Evolutionary conservation across 2,329 filamentous ascomycete genomes (phyloP), one percentile per base, ranked within the genome.

Genomic region (Ophiocordyceps robertsii): DNA sequence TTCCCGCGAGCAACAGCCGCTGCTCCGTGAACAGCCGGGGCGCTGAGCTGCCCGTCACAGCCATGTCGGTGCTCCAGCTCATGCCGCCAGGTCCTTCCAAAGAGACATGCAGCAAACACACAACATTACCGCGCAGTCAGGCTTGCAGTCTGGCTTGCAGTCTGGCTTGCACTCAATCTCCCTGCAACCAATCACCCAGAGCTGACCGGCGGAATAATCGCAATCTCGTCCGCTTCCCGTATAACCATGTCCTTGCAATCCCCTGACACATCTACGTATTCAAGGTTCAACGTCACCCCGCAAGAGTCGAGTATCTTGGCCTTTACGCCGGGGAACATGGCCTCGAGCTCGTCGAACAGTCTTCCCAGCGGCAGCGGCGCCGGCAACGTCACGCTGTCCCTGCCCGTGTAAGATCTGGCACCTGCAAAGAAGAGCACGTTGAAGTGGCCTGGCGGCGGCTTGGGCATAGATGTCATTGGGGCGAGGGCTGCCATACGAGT

Each of bases 181-280:
- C 24, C 24, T 29, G 14, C 30, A 21, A 11, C 19, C 13, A 24
- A 31, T 71, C 61, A 92, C 5, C 86, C 86, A 32, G 86, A 88
- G 67, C 86, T 93, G 50, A 93, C 87, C 10, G 87, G 86, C 30
- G 87, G 86, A 44, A 93, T 90, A 31, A 93, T 82, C 36, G 83
- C 87, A 43, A 93, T 84, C 64, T 93, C 87, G 56, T 93, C 86
- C 27, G 81, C 84, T 47, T 77, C 76, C 41, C 77, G 63, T 44
- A 93, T 82, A 43, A 75, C 57, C 24, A 68, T 51, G 14, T 64
- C 64, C 9, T 56, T 55, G 14, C 53, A 54, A 29, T 63, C 62
- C 35, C 68, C 67, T 11, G 72, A 67, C 11, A 86, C 52, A 56
- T 92, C 83, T 55, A 90, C 78, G 63, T 93, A 93, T 45, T 85